These are phyloP conservation scores for Puya raimondii DNA, from an alignment of 176 grass and related monocot species.

Conservation along the genomic window DNA sequence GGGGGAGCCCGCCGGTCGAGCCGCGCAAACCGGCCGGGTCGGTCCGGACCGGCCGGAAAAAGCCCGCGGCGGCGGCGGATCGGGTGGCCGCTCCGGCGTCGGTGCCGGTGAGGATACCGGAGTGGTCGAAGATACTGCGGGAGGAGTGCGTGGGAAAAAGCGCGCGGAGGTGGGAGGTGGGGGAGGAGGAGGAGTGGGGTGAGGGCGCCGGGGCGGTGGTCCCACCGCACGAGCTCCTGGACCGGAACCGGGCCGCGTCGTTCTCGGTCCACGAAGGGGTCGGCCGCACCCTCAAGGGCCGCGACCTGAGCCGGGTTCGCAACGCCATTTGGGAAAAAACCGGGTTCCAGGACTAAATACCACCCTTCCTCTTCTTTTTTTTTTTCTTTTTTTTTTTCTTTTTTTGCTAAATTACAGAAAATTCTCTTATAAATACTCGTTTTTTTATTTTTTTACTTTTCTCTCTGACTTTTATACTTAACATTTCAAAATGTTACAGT, in stretches of 20 bases:
- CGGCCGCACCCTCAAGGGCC: conserved; percentile 87
- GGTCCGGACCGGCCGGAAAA: conserved; percentile 13
- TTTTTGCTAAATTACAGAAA: too few species aligned
- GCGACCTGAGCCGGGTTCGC: conserved; percentile 80
- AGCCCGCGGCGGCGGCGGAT: not conserved
- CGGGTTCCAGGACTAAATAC: conserved; percentile 54
- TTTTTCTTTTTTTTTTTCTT: too few species aligned
- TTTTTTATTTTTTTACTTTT: too few species aligned
- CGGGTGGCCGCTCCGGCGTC: conserved; percentile 25
- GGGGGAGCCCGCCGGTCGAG: conserved; percentile 13
- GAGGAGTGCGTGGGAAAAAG: conserved; percentile 35
- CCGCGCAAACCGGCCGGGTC: not conserved
- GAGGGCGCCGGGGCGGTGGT: conserved; percentile 18
- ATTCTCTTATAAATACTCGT: too few species aligned
- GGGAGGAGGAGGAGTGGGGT: conserved; percentile 26
- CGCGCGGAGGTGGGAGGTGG: conserved; percentile 27
- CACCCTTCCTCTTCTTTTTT: too few species aligned
- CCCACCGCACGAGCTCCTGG: conserved; percentile 82
- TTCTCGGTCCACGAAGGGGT: conserved; percentile 87
- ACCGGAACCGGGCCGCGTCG: conserved; percentile 44
- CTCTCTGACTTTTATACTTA: too few species aligned
- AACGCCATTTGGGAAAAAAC: conserved; percentile 94
- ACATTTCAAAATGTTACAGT: too few species aligned
- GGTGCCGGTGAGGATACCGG: conserved; percentile 72
- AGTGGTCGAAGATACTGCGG: conserved; percentile 86